Percentiles rank a stretch among this genome's conserved stretches.
Evolutionary conservation across 306 rosid species (phyloP).

Genomic region (Senna siamea): DNA sequence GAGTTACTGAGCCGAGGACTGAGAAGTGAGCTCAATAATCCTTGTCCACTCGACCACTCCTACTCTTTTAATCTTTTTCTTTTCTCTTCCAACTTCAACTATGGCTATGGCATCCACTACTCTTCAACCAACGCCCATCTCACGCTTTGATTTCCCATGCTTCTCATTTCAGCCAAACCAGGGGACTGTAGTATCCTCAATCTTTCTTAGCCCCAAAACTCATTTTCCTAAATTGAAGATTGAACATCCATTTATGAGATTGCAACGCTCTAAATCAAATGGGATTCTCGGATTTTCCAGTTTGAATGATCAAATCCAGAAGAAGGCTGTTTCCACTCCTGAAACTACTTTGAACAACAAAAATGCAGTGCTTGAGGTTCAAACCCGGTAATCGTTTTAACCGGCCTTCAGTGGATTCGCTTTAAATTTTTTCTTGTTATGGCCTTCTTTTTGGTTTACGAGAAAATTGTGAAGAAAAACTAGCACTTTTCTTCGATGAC

Average conservation of each 20-base stretch:
- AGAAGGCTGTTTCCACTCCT: conserved; percentile 35
- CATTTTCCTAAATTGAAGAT: conserved; percentile 23
- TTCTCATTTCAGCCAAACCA: no score
- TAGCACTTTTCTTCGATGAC: no score
- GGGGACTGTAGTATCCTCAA: background rate
- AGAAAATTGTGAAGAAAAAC: no score
- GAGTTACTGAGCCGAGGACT: no score
- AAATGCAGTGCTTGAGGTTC: conserved; percentile 53
- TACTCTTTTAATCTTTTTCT: no score
- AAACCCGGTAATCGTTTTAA: conserved; percentile 53
- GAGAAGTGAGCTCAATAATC: no score
- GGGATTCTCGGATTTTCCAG: conserved; percentile 47
- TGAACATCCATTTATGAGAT: conserved; percentile 18
- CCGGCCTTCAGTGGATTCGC: background rate
- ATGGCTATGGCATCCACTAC: no score
- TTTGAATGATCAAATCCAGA: conserved; percentile 40
- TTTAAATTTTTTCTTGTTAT: background rate
- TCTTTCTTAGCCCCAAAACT: conserved; percentile 6
- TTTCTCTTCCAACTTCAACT: no score
- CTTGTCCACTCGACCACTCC: no score
- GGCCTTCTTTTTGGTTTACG: no score
- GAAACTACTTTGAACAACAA: conserved; percentile 25
- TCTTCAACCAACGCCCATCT: no score
- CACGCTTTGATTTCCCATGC: no score
- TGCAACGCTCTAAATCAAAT: conserved; percentile 26